Base-by-base conservation (phyloP, 163 green algal genomes). In the Coccomyxa subellipsoidea region DNA sequence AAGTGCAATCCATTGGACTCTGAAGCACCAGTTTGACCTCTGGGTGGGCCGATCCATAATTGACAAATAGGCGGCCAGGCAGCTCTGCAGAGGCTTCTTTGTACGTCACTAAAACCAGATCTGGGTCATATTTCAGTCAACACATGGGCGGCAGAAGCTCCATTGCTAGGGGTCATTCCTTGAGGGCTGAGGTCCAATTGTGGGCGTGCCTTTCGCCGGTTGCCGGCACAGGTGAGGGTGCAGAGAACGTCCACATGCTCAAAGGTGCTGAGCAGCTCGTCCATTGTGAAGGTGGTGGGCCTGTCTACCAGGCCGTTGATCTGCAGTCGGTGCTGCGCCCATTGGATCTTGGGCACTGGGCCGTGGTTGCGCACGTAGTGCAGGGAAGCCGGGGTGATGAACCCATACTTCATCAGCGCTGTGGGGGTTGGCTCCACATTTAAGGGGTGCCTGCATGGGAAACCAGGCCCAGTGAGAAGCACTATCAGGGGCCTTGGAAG, bases 341-440 rank as follows among this genome's bases (percentile, higher is more conserved):
- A 98, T 2, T 89, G 32, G 21, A 95, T 85, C 72, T 89, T 85
- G 4, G 95, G 96, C 72, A 95, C 94, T 0, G 95, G 87, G n/a
- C 96, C 96, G 84, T 99, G 96, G 89, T 99, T 99, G 82, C 96
- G 93, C 77, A 99, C 95, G 80, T 95, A 95, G 85, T 99, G 84
- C 82, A 98, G 85, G 25, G 85, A 85, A 9, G 90, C 90, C 0
- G 95, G 93, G 0, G 96, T 98, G 84, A 98, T 95, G 86, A 96
- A 98, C 34, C 94, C 93, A 37, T 84, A 82, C 2, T 95, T 85
- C 69, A 93, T 85, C 0, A 96, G 85, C 82, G 90, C 89, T 8
- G 84, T 32, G 0, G 92, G 87, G 10, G 90, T 93, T 23, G 96
- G 92, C 90, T 99, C 96, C 85, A 92, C 95, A 90, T 99, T 99